A percentile compares a stretch with the other conserved stretches of the same genome.
phyloP scores from a whole-genome alignment of 805 yeast species.

The Pichia pseudocactophila region DNA sequence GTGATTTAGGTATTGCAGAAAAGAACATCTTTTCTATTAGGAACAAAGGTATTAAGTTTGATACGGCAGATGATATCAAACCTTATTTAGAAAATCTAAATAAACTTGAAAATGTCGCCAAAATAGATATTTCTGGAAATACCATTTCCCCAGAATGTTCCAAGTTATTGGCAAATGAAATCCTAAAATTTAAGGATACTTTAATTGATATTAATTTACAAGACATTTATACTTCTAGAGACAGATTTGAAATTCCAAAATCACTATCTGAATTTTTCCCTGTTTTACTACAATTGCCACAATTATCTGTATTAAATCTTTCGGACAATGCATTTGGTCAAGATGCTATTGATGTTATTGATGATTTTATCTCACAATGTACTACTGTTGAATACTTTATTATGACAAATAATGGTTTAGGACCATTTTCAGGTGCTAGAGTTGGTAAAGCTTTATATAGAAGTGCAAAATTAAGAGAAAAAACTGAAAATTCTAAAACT shows the following conservation, averaged over 20 bases:
- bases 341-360: constrained; percentile 87
- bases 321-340: constrained; percentile 97
- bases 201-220: constrained; percentile 71
- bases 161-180: constrained; percentile 51
- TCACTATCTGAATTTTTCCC: constrained; percentile 67
- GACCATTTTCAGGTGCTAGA: constrained; percentile 94
- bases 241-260: constrained; percentile 88
- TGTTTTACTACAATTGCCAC: constrained; percentile 58
- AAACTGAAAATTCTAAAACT: constrained; percentile 29
- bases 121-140: constrained; percentile 82
- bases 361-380: constrained; percentile 65
- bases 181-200: constrained; percentile 34
- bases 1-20: constrained; percentile 33
- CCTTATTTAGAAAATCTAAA: constrained; percentile 56
- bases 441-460: constrained; percentile 79
- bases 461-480: constrained; percentile 46
- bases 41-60: constrained; percentile 69
- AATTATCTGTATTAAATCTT: constrained; percentile 66
- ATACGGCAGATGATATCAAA: constrained; percentile 61
- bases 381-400: constrained; percentile 76
- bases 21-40: constrained; percentile 52
- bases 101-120: constrained; percentile 31
- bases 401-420: constrained; percentile 93
- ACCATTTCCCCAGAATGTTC: constrained; percentile 92
- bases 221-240: constrained; percentile 90